phyloP scores from a whole-genome alignment of 495 filamentous ascomycete genomes.

The Hypoxylon fuscum region DNA sequence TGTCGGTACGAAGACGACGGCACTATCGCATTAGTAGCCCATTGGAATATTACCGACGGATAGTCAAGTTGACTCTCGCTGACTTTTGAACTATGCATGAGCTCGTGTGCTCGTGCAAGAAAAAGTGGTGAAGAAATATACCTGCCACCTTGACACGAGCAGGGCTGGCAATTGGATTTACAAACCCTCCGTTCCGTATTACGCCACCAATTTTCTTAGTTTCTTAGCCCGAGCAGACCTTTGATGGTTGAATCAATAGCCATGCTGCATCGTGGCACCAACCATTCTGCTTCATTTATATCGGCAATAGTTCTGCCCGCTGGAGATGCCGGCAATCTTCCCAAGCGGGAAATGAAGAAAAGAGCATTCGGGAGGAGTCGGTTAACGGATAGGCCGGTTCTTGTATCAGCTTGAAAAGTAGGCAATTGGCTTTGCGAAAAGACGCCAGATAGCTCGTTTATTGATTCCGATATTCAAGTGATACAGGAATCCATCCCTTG shows the following conservation, averaged over 20 bases:
- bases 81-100: conserved; percentile 7
- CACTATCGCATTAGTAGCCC: not conserved
- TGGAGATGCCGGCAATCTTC: conserved; percentile 24
- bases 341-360: conserved; percentile 28
- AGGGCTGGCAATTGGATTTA: conserved; percentile 5
- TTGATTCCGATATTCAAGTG: conserved; percentile 25
- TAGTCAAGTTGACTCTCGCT: conserved; percentile 11
- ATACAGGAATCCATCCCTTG: not conserved
- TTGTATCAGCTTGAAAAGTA: conserved; percentile 11
- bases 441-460: conserved; percentile 13
- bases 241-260: conserved; percentile 18
- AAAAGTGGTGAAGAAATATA: conserved; percentile 4
- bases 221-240: conserved; percentile 6
- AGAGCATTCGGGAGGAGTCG: conserved; percentile 31
- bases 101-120: not conserved
- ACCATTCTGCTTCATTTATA: conserved; percentile 8
- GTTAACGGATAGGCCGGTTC: conserved; percentile 23
- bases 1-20: conserved; percentile 3
- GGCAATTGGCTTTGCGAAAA: conserved; percentile 8
- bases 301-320: conserved; percentile 30
- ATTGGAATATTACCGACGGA: not conserved
- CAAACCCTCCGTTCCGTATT: not conserved
- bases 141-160: not conserved
- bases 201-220: not conserved
- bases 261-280: conserved; percentile 24